Percentiles rank a stretch among this genome's conserved stretches.
These are phyloP conservation scores for Cymodocea nodosa DNA, from an alignment of 116 monocot species.

Conservation along the genomic window DNA sequence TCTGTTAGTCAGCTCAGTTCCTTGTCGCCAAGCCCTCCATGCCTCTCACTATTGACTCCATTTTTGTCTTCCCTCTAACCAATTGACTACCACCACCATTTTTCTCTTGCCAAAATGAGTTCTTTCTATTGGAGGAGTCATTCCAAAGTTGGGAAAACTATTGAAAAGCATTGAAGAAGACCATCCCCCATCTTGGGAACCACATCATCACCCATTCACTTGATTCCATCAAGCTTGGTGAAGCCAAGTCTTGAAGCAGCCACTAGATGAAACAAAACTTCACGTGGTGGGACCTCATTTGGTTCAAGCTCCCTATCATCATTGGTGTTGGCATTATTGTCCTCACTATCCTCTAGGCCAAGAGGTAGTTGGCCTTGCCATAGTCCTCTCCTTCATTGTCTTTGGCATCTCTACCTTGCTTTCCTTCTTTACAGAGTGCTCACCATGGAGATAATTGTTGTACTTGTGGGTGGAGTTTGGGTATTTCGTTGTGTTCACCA, in stretches of 20 bases:
- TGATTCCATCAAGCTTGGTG: constrained; percentile 37
- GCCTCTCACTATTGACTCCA: too few relatives aligned
- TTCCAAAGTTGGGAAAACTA: constrained; percentile 43
- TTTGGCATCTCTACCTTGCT: constrained; percentile 43
- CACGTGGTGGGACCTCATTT: constrained; percentile 61
- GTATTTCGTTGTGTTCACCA: constrained; percentile 82
- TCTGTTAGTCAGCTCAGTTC: too few relatives aligned
- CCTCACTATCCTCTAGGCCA: constrained; percentile 48
- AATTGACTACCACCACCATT: too few relatives aligned
- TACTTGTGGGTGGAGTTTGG: constrained; percentile 80
- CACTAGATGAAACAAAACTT: constrained; percentile 60
- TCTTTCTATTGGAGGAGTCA: constrained; percentile 57
- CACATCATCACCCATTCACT: constrained; percentile 33
- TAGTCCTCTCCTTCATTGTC: constrained; percentile 54
- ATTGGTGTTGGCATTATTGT: constrained; percentile 72
- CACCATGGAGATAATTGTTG: constrained; percentile 36
- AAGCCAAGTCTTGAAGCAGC: constrained; percentile 41
- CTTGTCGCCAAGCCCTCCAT: too few relatives aligned
- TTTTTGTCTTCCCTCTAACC: too few relatives aligned
- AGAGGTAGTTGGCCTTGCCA: constrained; percentile 37
- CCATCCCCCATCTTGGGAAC: constrained; percentile 28
- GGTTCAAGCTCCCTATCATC: constrained; percentile 64
- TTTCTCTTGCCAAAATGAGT: constrained; percentile 1
- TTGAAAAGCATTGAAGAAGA: constrained; percentile 30
- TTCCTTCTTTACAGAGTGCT: constrained; percentile 36